phyloP scores from a whole-genome alignment of 108 stramenopile species.

The Nannochloropsis gaditana region DNA sequence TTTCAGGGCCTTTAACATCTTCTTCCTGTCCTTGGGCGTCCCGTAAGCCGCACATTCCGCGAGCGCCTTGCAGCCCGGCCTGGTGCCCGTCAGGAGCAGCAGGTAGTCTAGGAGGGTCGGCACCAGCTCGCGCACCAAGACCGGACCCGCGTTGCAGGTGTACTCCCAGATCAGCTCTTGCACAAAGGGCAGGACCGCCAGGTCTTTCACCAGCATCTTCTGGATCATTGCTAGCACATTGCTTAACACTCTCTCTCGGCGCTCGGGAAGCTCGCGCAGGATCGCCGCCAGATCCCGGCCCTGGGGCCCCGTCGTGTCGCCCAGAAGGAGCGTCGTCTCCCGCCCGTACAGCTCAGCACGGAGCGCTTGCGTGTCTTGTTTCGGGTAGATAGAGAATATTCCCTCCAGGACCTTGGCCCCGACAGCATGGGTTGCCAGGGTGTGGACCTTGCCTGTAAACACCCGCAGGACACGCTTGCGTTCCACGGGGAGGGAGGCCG shows the following conservation, averaged over 20 bases:
- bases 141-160: background rate
- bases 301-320: constrained; percentile 23
- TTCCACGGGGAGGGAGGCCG: constrained; percentile 25
- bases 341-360: constrained; percentile 45
- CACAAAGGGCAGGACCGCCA: constrained; percentile 38
- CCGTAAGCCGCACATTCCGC: constrained; percentile 22
- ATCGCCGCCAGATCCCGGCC: constrained; percentile 36
- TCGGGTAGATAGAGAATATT: background rate
- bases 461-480: constrained; percentile 38
- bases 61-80: constrained; percentile 4
- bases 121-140: background rate
- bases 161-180: constrained; percentile 48
- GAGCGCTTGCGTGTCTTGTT: background rate
- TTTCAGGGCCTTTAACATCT: background rate
- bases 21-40: constrained; percentile 31
- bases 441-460: constrained; percentile 34
- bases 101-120: background rate
- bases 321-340: constrained; percentile 38
- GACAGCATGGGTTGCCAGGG: constrained; percentile 49
- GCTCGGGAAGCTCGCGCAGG: constrained; percentile 34
- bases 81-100: background rate
- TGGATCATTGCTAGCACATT: constrained; percentile 16
- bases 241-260: background rate
- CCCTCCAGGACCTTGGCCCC: constrained; percentile 49
- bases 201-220: constrained; percentile 37